Evolutionary conservation across 345 rosid genomes (phyloP).

Genomic region (Rhizophora apiculata): DNA sequence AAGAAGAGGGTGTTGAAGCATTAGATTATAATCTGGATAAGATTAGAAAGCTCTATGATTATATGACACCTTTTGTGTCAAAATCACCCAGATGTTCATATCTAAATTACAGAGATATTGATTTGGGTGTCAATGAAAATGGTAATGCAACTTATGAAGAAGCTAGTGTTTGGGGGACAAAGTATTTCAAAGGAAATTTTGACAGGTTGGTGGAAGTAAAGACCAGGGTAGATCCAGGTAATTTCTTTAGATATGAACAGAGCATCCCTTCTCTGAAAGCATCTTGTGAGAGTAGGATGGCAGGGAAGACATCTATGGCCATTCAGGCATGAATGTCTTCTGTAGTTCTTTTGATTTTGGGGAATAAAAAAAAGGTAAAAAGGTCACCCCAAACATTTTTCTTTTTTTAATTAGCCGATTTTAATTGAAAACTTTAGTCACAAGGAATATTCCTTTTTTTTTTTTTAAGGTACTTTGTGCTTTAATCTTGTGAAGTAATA

Average conservation of each 20-base stretch:
- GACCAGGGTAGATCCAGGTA: constrained; percentile 29
- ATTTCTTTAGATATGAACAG: constrained; percentile 34
- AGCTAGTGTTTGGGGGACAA: constrained; percentile 50
- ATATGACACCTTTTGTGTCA: constrained; percentile 51
- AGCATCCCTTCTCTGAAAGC: constrained; percentile 28
- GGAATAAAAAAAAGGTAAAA: no score
- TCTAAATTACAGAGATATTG: constrained; percentile 30
- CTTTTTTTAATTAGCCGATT: no score
- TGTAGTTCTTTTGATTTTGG: no score
- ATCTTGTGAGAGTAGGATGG: neutral
- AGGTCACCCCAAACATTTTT: no score
- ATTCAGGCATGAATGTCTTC: no score
- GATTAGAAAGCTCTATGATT: constrained; percentile 33
- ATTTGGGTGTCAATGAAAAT: constrained; percentile 21
- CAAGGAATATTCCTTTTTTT: no score
- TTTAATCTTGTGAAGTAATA: no score
- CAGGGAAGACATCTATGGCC: neutral
- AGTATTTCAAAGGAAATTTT: constrained; percentile 23
- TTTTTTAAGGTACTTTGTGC: no score
- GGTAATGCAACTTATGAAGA: constrained; percentile 31
- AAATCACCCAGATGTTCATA: constrained; percentile 53
- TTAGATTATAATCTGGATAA: constrained; percentile 24
- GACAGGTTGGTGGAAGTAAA: constrained; percentile 29
- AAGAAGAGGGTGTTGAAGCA: constrained; percentile 22
- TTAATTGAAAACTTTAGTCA: no score